These are phyloP conservation scores for Nelumbo lutea DNA, from an alignment of 164 flowering plant species.

Conservation along the genomic window DNA sequence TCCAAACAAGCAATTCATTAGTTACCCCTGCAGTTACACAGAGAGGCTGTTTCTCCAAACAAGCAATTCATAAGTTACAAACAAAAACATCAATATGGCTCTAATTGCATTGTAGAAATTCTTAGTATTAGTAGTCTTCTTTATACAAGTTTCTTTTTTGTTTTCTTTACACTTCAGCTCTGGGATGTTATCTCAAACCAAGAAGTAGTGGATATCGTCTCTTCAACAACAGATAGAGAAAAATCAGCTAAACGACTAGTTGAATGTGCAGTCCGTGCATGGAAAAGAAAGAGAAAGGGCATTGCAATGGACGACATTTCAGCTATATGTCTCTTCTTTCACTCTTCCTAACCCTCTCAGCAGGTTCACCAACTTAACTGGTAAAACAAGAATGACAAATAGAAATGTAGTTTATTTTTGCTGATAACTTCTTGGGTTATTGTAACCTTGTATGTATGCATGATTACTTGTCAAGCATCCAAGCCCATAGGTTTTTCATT, in stretches of 20 bases:
- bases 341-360: conserved; percentile 28
- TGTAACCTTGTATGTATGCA: background rate
- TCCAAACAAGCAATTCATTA: no score
- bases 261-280: conserved; percentile 56
- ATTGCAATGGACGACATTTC: conserved; percentile 85
- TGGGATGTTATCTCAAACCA: conserved; percentile 96
- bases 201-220: conserved; percentile 82
- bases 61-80: no score
- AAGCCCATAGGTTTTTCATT: background rate
- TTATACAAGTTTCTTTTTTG: background rate
- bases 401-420: background rate
- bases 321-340: conserved; percentile 87
- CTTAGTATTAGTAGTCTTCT: no score
- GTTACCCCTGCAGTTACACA: no score
- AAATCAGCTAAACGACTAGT: conserved; percentile 77
- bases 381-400: conserved; percentile 11
- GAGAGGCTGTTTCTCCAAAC: no score
- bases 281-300: conserved; percentile 69
- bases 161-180: conserved; percentile 33
- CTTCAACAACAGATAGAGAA: conserved; percentile 53
- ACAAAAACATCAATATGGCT: no score
- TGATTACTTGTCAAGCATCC: background rate
- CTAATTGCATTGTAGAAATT: no score
- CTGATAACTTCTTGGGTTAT: background rate
- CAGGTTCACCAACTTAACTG: conserved; percentile 6